Evolutionary conservation across 2,329 filamentous ascomycete species (phyloP).

Genomic region (Trichoderma simmonsii): DNA sequence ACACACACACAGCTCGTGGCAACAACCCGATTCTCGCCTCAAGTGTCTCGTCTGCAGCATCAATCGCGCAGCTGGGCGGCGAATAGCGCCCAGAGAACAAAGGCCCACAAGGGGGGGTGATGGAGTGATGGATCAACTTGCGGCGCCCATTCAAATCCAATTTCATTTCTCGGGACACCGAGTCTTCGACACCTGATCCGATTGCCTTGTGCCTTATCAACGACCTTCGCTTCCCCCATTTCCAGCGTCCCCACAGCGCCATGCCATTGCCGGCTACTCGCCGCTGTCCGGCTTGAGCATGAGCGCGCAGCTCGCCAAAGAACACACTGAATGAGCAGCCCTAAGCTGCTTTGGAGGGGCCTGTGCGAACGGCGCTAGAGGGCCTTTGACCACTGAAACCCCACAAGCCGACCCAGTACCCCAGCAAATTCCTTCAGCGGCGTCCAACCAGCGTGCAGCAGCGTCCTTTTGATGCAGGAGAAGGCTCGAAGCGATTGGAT

Average conservation of each 20-base stretch:
- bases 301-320: conserved; percentile 4
- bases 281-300: conserved; percentile 13
- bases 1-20: not conserved
- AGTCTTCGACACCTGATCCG: conserved; percentile 5
- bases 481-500: not conserved
- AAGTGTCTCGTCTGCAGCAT: conserved; percentile 15
- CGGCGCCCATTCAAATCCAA: not conserved
- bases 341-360: not conserved
- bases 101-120: not conserved
- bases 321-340: not conserved
- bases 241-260: conserved; percentile 8
- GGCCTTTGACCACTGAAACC: not conserved
- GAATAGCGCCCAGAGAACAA: conserved; percentile 8
- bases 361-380: not conserved
- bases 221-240: conserved; percentile 1
- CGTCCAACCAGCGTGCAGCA: not conserved
- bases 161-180: not conserved
- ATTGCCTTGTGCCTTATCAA: conserved; percentile 13
- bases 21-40: not conserved
- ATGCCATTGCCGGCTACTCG: conserved; percentile 11
- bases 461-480: not conserved
- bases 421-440: conserved; percentile 4
- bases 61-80: conserved; percentile 3
- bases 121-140: not conserved
- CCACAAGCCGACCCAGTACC: conserved; percentile 6